Evolutionary conservation across 2,329 filamentous ascomycete species (phyloP).

Genomic region (Colletotrichum shisoi): DNA sequence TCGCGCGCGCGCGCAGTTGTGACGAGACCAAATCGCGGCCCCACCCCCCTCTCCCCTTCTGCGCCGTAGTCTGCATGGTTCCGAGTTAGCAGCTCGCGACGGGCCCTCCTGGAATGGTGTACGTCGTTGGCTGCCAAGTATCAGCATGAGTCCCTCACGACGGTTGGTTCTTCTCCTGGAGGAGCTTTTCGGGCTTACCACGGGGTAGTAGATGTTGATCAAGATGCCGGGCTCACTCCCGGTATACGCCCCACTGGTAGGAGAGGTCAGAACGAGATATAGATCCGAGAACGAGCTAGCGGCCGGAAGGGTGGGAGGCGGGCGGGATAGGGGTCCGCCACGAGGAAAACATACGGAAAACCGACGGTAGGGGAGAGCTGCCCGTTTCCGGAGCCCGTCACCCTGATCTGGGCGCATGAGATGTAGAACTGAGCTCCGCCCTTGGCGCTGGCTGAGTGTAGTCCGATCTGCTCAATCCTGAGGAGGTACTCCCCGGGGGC

Average conservation of each 20-base stretch:
- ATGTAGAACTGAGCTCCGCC: conserved; percentile 51
- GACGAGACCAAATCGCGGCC: neutral
- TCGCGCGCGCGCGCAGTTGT: too few species aligned
- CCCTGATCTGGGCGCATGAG: conserved; percentile 48
- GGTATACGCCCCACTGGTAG: conserved; percentile 26
- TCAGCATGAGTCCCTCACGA: conserved; percentile 9
- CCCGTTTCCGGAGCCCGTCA: conserved; percentile 38
- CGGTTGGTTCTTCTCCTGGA: neutral
- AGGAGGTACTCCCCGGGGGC: conserved; percentile 47
- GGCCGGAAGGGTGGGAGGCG: neutral
- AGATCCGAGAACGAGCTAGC: neutral
- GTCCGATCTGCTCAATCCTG: conserved; percentile 50
- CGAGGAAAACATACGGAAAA: conserved; percentile 28
- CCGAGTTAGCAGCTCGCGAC: conserved; percentile 28
- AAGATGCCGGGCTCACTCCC: conserved; percentile 37
- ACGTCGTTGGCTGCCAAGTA: conserved; percentile 24
- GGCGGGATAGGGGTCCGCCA: too few species aligned
- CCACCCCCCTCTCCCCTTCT: neutral
- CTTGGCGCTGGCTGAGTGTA: conserved; percentile 47
- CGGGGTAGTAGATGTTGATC: conserved; percentile 38
- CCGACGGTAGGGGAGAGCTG: conserved; percentile 31
- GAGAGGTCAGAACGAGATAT: neutral
- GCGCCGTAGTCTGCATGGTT: neutral
- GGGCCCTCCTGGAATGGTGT: conserved; percentile 36
- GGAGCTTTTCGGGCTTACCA: conserved; percentile 20